A percentile compares a stretch with the other conserved stretches of the same genome.
These are phyloP conservation scores for Saccharum officinarum DNA, from an alignment of 176 grass and related monocot species.

Conservation along the genomic window DNA sequence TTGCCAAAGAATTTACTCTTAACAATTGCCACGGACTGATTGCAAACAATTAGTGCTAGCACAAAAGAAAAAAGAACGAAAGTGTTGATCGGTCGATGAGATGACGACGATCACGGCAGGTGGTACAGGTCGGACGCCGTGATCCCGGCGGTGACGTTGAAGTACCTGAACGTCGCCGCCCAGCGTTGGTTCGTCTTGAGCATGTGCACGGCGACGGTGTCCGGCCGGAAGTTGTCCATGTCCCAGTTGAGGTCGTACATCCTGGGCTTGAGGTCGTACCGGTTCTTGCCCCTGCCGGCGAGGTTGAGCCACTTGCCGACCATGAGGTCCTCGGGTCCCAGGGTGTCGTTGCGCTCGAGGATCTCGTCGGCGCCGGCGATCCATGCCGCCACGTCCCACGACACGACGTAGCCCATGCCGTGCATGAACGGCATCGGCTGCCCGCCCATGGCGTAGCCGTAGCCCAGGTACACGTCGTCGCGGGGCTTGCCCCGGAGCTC, in stretches of 20 bases:
- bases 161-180: constrained; percentile 61
- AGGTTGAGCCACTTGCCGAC: constrained; percentile 63
- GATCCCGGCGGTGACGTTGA: constrained; percentile 59
- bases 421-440: constrained; percentile 70
- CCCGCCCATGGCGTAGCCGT: constrained; percentile 51
- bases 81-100: neutral
- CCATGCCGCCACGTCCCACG: constrained; percentile 74
- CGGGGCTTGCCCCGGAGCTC: constrained; percentile 45
- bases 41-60: neutral
- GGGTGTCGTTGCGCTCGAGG: constrained; percentile 40
- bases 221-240: constrained; percentile 53
- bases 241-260: constrained; percentile 79
- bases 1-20: neutral
- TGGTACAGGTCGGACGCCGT: constrained; percentile 39
- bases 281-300: constrained; percentile 47
- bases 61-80: neutral
- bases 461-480: constrained; percentile 65
- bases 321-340: constrained; percentile 67
- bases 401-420: constrained; percentile 83
- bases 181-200: constrained; percentile 62
- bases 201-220: constrained; percentile 77
- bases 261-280: constrained; percentile 61
- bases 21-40: neutral
- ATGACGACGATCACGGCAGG: constrained; percentile 22
- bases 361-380: constrained; percentile 45